Percentiles rank a stretch among this genome's conserved stretches.
Evolutionary conservation across 495 filamentous ascomycete species (phyloP).

Genomic region (Elasticomyces elasticus): DNA sequence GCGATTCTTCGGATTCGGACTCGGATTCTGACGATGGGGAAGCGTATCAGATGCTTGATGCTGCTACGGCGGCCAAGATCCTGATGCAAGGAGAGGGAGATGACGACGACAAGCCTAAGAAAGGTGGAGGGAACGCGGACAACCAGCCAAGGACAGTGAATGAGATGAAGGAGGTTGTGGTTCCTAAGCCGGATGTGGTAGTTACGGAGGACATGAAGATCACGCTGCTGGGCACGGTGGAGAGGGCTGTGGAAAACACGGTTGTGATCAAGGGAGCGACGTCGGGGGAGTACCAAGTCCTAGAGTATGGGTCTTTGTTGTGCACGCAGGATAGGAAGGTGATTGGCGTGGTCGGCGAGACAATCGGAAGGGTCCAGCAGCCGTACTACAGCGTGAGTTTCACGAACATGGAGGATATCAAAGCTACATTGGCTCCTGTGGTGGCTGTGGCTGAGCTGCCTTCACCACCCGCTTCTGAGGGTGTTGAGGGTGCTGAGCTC

Average conservation of each 20-base stretch:
- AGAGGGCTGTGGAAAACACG: conserved; percentile 63
- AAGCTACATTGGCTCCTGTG: no score
- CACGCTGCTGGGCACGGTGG: conserved; percentile 58
- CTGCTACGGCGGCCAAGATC: conserved; percentile 68
- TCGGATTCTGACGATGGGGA: conserved; percentile 51
- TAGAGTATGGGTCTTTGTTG: conserved; percentile 73
- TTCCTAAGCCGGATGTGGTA: conserved; percentile 62
- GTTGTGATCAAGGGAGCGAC: conserved; percentile 70
- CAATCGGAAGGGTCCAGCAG: conserved; percentile 68
- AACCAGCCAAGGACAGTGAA: conserved; percentile 59
- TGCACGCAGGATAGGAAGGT: conserved; percentile 66
- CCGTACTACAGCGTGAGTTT: conserved; percentile 75
- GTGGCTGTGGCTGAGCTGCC: no score
- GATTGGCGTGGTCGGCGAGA: conserved; percentile 70
- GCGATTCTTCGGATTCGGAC: conserved; percentile 41
- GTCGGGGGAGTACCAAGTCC: conserved; percentile 69
- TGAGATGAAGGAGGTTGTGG: conserved; percentile 55
- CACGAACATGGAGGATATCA: conserved; percentile 52
- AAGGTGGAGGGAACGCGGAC: conserved; percentile 3
- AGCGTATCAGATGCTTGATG: conserved; percentile 58
- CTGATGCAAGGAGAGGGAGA: conserved; percentile 72
- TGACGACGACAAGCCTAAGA: conserved; percentile 50
- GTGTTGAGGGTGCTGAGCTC: no score
- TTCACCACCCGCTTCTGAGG: no score
- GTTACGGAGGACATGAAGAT: conserved; percentile 69